Evolutionary conservation across 805 yeast genomes (phyloP), one percentile per base, ranked within the genome.

Genomic region (Yarrowia porcina): DNA sequence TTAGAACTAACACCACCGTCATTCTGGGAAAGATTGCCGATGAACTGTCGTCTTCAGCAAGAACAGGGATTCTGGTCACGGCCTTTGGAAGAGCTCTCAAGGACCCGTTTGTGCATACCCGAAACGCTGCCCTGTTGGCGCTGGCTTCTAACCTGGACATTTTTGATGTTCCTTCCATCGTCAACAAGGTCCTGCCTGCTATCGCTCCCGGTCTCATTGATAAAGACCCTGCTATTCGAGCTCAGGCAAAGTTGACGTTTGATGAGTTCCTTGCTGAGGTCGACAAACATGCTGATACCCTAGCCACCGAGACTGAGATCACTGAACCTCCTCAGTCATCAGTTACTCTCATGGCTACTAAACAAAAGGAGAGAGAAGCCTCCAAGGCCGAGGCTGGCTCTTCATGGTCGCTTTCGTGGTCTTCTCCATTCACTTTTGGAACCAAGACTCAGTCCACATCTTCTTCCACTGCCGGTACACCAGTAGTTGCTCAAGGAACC

Each of bases 131-230:
- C 0, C 76, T 94, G 27, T 76, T 84, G 65, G 96, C 97, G 0
- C 82, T 93, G 65, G 83, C 82, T 42, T 77, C 80, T 13, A 81
- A 88, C 15, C 76, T 86, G 23, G 87, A 85, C 7, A 82, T 80
- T 44, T 91, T 92, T 68, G 76, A 87, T 0, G 85, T 91, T 0
- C 88, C 83, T 15, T 86, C 90, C 45, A 86, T 90, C 63, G 89
- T 96, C 63, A 84, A 86, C 23, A 89, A 87, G 71, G 82, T 92
- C 17, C 75, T 94, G 62, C 93, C 96, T 0, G 90, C 90, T 2
- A 82, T 94, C 63, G 91, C 97, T 0, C 89, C 94, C 0, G 84
- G 94, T 1, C 76, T 93, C 63, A 80, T 93, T 70, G 98, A 94
- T 73, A 81, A 80, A 61, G 87, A 90, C 11, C 74, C 77, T 6